phyloP scores from a whole-genome alignment of 805 yeast species.

The Yarrowia hollandica region DNA sequence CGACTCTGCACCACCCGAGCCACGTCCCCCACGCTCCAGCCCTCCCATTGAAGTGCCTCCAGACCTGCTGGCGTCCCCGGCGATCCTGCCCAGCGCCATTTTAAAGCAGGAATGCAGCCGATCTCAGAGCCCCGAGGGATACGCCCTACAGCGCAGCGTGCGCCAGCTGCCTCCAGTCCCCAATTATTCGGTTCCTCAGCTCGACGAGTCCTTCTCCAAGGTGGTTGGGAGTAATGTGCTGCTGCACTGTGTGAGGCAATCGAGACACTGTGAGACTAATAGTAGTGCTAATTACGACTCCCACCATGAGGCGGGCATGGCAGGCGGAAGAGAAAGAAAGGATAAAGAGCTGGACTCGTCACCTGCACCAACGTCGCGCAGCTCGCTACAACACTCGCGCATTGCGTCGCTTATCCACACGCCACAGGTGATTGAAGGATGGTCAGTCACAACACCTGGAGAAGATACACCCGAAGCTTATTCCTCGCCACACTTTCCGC shows the following conservation, averaged over 20 bases:
- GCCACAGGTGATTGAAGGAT: conserved; percentile 15
- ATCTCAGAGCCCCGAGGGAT: conserved; percentile 29
- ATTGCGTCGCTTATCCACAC: conserved; percentile 13
- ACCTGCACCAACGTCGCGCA: not conserved
- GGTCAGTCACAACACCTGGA: conserved; percentile 13
- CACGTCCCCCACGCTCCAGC: not conserved
- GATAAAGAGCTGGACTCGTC: too few species aligned
- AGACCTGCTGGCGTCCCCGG: conserved; percentile 18
- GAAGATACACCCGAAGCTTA: conserved; percentile 22
- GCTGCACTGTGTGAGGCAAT: not conserved
- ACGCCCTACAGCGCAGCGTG: conserved; percentile 10
- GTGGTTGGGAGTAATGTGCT: not conserved
- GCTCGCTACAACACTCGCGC: conserved; percentile 11
- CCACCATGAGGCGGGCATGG: too few species aligned
- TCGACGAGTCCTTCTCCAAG: not conserved
- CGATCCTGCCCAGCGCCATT: conserved; percentile 17
- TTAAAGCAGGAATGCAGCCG: conserved; percentile 26
- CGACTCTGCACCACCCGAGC: not conserved
- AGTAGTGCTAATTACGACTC: not conserved
- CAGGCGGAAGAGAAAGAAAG: too few species aligned
- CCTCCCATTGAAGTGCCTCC: not conserved
- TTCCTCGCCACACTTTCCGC: conserved; percentile 28
- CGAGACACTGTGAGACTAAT: not conserved
- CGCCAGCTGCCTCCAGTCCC: conserved; percentile 2
- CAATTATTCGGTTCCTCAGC: not conserved